Base-by-base conservation (phyloP, 108 stramenopile genomes). In the Skeletonema tropicum region DNA sequence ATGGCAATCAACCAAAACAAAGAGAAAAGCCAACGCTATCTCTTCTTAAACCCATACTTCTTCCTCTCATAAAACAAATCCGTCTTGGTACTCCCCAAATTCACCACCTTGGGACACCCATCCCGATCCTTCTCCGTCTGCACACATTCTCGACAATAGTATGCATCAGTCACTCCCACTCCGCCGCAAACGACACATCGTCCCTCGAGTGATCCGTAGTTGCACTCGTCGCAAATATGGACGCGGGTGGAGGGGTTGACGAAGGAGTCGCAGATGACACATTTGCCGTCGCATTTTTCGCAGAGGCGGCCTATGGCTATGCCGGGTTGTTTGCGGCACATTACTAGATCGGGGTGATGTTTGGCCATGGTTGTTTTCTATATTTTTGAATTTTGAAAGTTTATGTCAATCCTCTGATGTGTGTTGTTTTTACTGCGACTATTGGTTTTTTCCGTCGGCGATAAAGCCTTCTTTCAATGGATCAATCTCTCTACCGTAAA, bases 41-140 rank as follows among this genome's bases (percentile, higher is more conserved):
- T 64, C 81, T 95, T 95, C 65, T 95, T 95, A 81, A 95, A 95
- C 23, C 92, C 94, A 81, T 95, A 95, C 75, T 99, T 99, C 75
- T 99, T 99, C 68, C 98, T 76, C 74, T 98, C 98, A 74, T 99
- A 99, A 80, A 98, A 99, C 41, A 97, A 67, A 86, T 99, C 98
- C 4, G 97, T 98, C 63, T 97, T 96, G 8, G 97, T 95, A 42
- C 90, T 77, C 10, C 99, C 99, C 41, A 99, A 85, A 87, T 99
- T 99, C 13, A 99, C 97, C 60, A 99, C 94, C 81, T 99, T 98
- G 0, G 99, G 99, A 87, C 99, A 99, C 5, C 99, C 99, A 73
- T 99, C 98, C 57, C 98, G 72, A 89, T 99, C 97, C 72, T 98
- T 98, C 60, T 97, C 98, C 77, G 85, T 79, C 70, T 96, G 93